Evolutionary conservation across 1,284 basidiomycete species (phyloP), one percentile per base, ranked within the genome.

Genomic region (Sporisorium iseilematis-ciliati): DNA sequence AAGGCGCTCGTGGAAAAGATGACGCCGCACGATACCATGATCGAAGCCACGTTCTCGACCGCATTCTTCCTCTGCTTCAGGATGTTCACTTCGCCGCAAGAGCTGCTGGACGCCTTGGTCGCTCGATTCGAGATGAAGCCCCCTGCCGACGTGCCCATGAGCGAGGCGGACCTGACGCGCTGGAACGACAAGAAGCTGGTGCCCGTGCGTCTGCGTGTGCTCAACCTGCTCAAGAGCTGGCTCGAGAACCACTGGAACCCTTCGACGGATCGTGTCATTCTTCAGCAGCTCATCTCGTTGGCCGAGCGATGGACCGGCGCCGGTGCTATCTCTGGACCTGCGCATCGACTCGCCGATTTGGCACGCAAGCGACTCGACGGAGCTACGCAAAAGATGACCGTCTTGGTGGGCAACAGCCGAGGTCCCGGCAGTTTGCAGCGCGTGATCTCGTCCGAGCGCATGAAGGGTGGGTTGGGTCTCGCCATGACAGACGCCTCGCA

Each of bases 61-160:
- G 92, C 95, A 18, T 98, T 99, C 88, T 96, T 95, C 88, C 88
- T 95, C 82, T 97, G 95, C 0, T 99, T 99, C 88, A 90, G 96
- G n/a, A 87, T 97, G 72, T 98, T 97, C 86, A 91, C 92, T 1
- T 90, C 91, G 0, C 92, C 96, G 0, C 65, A 86, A 7, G 91
- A 92, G 64, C 89, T 99, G 31, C 89, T 93, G 1, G 89, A 92
- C 11, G 88, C 91, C 0, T 87, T 98, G 60, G 91, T 95, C 63
- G 86, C 88, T 40, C 91, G 96, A 16, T 99, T 93, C 86, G 92
- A 95, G 81, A 87, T 95, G 57, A 83, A 76, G n/a, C 86, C 87
- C 0, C 87, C 88, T 0, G 62, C 66, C 14, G 72, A 74, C 6
- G 26, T 78, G 8, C 84, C 91, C 48, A 87, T 89, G 21, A 75